Evolutionary conservation across 768 basidiomycete genomes (phyloP), one percentile per base, ranked within the genome.

Genomic region (Tulasnella sp.): DNA sequence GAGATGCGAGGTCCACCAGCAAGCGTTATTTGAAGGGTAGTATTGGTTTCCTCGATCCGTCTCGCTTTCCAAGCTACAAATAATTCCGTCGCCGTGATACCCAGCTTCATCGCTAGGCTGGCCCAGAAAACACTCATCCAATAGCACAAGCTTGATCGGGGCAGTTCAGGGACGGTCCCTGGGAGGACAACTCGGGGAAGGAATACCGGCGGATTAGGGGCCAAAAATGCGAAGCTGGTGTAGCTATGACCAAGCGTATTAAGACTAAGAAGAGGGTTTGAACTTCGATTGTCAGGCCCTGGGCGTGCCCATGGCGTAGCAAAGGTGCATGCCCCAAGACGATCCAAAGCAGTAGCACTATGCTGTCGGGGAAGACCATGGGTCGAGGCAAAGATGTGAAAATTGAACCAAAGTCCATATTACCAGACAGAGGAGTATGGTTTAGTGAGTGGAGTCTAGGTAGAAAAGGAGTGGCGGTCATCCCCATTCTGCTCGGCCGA

Each of bases 101-200:
- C n/a, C 64, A 69, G 64, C 64, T 54, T 54, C 22, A 54, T 54
- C 54, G 24, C 22, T 54, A 34, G 34, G 6, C 7, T 11, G 28
- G 31, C 34, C 64, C 64, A 69, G 64, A 69, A 69, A 69, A 69
- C 34, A 69, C 64, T 69, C 12, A 69, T 11, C 31, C 64, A 69
- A 34, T 31, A 69, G 37, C 64, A 69, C 37, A 37, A 69, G 64
- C 64, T 69, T 34, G 31, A 37, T 16, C 31, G 64, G 64, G 64
- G 64, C 64, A 28, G 31, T 37, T 69, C 64, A 69, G 64, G 64
- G 64, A 34, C 64, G 3, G 64, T 37, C 14, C 64, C 37, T 69
- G 64, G 34, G 64, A 69, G 64, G 64, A 69, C 28, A 37, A 37
- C 31, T 18, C 64, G 64, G 64, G 37, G 31, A 37, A 34, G 64